Evolutionary conservation across 106 monocot species (phyloP), one percentile per base, ranked within the genome.

Genomic region (Dendrobium officinale): DNA sequence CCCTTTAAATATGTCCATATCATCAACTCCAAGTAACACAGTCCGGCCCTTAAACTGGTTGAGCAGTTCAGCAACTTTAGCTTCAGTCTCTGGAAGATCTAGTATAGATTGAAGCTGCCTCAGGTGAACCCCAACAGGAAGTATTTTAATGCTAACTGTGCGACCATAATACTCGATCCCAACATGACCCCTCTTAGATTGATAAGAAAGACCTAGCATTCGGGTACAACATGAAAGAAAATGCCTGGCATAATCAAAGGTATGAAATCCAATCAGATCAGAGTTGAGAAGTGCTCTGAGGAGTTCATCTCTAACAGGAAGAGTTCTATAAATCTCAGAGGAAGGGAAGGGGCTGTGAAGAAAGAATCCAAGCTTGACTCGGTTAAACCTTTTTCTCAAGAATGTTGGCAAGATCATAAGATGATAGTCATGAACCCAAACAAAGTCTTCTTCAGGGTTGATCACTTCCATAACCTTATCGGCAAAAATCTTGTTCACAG

Each of bases 401-500:
- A 96, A 93, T 7, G 91, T 88, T 10, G 96, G 96, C 40, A 96
- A 85, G 6, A 85, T 88, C 93, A 96, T 93, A 20, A 96, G 90
- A 54, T 96, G 96, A 78, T 96, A 96, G 76, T 96, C 96, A 42
- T 96, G 96, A 48, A 93, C 84, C 96, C 96, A 96, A 5, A 96
- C 92, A 48, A 75, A 93, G 73, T 96, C 96, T 9, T 90, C 86
- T 33, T 96, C 87, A 1, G 96, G 90, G 73, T 85, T 90, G 22
- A 96, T 78, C 43, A 90, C 91, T 79, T 93, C 91, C 4, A 93
- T 79, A 9, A 96, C 85, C 45, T 83, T 85, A 77, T 96, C 82
- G 5, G 91, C 85, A 79, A 96, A 96, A 70, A 90, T 78, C 56
- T 90, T 91, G 78, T 93, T 96, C 9, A 87, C 93, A 10, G 83